Percentiles rank a stretch among this genome's conserved stretches.
phyloP scores from a whole-genome alignment of 176 grass and related monocot species.

The Carex pumila region DNA sequence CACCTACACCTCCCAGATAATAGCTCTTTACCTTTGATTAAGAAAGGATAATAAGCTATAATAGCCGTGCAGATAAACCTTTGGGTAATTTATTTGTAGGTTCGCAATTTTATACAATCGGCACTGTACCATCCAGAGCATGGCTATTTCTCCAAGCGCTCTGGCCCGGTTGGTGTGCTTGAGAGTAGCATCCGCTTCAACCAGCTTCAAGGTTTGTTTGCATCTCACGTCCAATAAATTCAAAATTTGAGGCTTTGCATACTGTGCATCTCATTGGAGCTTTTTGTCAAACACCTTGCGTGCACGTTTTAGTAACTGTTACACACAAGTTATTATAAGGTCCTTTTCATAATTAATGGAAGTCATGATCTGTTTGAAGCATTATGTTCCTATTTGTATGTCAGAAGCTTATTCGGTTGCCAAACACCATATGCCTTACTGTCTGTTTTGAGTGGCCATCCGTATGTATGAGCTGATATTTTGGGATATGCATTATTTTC shows the following conservation, averaged over 20 bases:
- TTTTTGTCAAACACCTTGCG: constrained; percentile 30
- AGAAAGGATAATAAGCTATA: not conserved
- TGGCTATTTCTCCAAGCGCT: constrained; percentile 87
- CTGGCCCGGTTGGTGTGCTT: constrained; percentile 71
- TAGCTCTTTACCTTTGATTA: not conserved
- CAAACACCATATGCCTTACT: not conserved
- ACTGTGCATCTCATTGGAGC: not conserved
- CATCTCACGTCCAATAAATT: constrained; percentile 2
- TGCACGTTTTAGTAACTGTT: constrained; percentile 1
- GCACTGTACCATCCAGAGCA: constrained; percentile 73
- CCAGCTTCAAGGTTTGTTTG: constrained; percentile 52
- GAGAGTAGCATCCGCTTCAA: constrained; percentile 73
- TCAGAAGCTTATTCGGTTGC: not conserved
- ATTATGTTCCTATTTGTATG: not conserved
- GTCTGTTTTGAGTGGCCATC: not conserved
- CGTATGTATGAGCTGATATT: not conserved
- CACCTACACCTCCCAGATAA: not conserved
- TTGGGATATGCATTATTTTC: not conserved
- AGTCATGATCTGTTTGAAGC: not conserved
- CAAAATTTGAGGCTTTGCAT: not conserved
- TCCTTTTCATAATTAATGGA: not conserved
- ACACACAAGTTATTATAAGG: not conserved
- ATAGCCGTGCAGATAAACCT: not conserved
- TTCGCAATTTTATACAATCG: constrained; percentile 75
- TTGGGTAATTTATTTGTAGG: constrained; percentile 30